A percentile compares a stretch with the other conserved stretches of the same genome.
Conservation (phyloP, 129 eudicot genomes). For the Flaveria bidentis region DNA sequence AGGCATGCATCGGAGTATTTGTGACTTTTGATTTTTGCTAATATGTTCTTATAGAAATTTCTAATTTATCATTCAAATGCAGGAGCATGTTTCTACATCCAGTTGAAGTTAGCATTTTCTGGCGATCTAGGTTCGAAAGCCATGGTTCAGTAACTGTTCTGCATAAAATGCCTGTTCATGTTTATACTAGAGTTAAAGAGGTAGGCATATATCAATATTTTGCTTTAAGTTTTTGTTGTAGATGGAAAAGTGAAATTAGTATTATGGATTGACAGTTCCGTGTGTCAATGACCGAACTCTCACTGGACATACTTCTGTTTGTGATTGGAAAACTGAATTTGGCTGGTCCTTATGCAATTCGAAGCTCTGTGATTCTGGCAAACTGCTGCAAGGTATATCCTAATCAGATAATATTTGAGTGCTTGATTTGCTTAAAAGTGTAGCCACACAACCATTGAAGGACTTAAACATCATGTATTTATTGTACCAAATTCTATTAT, state of each 20-base stretch:
- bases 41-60: conserved; percentile 12
- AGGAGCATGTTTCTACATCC: conserved; percentile 83
- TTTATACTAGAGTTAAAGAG: conserved; percentile 70
- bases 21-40: conserved; percentile 3
- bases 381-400: conserved; percentile 92
- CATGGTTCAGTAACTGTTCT: conserved; percentile 42
- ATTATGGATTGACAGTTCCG: conserved; percentile 57
- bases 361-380: conserved; percentile 66
- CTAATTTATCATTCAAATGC: conserved; percentile 27
- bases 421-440: conserved; percentile 13
- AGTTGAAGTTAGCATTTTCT: conserved; percentile 62
- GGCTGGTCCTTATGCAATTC: conserved; percentile 89
- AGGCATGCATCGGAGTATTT: conserved; percentile 22
- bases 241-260: conserved; percentile 20
- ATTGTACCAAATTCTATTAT: conserved; percentile 4
- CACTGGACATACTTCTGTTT: conserved; percentile 80
- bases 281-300: conserved; percentile 68
- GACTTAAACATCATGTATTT: conserved; percentile 10
- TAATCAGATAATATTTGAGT: conserved; percentile 21
- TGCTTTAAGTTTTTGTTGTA: conserved; percentile 8
- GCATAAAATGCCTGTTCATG: conserved; percentile 52
- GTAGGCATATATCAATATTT: conserved; percentile 38
- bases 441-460: conserved; percentile 1
- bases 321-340: conserved; percentile 76
- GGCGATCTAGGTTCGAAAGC: conserved; percentile 48